These are phyloP conservation scores for Aspergillus arachidicola DNA, from an alignment of 2,329 filamentous ascomycete genomes.

Conservation along the genomic window DNA sequence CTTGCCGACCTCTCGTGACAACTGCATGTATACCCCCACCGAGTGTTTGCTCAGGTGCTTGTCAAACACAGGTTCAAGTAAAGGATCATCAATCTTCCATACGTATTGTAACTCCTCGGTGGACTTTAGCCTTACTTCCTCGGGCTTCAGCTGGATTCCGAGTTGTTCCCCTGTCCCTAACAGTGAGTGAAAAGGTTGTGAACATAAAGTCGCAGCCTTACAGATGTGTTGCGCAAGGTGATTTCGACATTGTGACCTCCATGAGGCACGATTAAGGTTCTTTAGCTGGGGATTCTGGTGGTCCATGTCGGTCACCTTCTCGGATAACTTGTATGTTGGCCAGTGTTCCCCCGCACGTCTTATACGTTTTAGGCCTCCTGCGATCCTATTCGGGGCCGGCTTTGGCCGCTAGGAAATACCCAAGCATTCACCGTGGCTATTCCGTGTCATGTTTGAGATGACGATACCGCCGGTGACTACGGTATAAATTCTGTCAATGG, in stretches of 20 bases:
- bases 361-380: background rate
- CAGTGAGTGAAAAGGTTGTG: background rate
- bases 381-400: background rate
- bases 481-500: too few species aligned
- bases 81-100: conserved; percentile 17
- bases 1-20: conserved; percentile 10
- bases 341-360: background rate
- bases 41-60: conserved; percentile 19
- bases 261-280: background rate
- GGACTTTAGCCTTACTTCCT: background rate
- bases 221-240: background rate
- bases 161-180: background rate
- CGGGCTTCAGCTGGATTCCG: background rate
- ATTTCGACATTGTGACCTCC: background rate
- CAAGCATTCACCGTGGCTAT: too few species aligned
- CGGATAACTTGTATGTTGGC: background rate
- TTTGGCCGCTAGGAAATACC: background rate
- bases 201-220: background rate
- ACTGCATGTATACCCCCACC: conserved; percentile 29
- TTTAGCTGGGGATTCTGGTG: background rate
- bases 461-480: too few species aligned
- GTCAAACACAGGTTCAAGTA: conserved; percentile 12
- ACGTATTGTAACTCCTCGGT: conserved; percentile 7
- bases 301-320: background rate
- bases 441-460: too few species aligned